A percentile compares a stretch with the other conserved stretches of the same genome.
Evolutionary conservation across 1,284 basidiomycete species (phyloP).

Genomic region (Phylloboletellus chloephorus): DNA sequence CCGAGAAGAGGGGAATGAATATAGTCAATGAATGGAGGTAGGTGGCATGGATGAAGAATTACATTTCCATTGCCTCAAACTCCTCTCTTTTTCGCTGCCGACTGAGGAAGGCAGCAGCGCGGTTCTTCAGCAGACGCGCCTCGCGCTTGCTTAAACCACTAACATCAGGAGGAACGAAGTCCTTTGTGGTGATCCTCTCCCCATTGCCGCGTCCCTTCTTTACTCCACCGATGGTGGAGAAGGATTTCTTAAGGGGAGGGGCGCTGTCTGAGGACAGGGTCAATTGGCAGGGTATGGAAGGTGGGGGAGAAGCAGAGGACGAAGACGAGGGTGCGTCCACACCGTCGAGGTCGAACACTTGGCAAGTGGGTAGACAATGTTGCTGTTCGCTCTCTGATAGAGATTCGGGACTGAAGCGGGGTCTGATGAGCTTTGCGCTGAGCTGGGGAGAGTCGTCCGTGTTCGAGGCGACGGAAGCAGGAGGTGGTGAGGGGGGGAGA

Average conservation of each 20-base stretch:
- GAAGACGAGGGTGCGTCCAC: constrained; percentile 32
- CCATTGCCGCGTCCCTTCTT: constrained; percentile 57
- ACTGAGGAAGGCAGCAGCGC: constrained; percentile 85
- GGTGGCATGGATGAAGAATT: constrained; percentile 29
- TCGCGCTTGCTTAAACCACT: constrained; percentile 84
- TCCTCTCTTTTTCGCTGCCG: constrained; percentile 89
- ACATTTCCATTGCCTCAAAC: constrained; percentile 87
- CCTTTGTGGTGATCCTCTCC: constrained; percentile 69
- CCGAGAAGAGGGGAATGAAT: constrained; percentile 14
- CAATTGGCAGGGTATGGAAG: constrained; percentile 29
- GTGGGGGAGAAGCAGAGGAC: constrained; percentile 34
- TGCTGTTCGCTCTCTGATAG: constrained; percentile 42
- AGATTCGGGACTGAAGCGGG: constrained; percentile 43
- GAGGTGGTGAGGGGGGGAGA: constrained; percentile 50
- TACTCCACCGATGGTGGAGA: constrained; percentile 36
- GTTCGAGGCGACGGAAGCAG: constrained; percentile 43
- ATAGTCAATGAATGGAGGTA: constrained; percentile 13
- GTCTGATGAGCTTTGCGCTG: constrained; percentile 44
- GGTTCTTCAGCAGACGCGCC: constrained; percentile 86
- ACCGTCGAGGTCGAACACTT: constrained; percentile 59
- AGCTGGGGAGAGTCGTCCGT: constrained; percentile 44
- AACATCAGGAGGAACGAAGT: constrained; percentile 85
- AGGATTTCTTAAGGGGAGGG: constrained; percentile 39
- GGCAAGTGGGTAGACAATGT: constrained; percentile 60
- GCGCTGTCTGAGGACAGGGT: constrained; percentile 25